Percentiles rank a stretch among this genome's conserved stretches.
Evolutionary conservation across 495 filamentous ascomycete genomes (phyloP).

Genomic region (Haplographium delicatum): DNA sequence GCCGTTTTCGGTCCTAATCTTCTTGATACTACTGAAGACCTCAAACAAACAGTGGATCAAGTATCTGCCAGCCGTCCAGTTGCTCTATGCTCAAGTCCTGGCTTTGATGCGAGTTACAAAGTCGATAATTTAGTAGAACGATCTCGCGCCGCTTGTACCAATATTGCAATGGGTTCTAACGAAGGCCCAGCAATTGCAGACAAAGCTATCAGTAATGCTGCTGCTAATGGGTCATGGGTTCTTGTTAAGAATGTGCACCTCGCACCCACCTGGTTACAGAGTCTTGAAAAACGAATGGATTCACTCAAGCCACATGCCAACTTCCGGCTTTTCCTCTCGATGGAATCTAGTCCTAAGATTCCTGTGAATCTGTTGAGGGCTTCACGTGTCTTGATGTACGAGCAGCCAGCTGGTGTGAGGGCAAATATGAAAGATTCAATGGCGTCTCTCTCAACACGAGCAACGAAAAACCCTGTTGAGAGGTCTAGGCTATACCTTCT

Average conservation of each 20-base stretch:
- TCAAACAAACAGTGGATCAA: slow-evolving; percentile 78
- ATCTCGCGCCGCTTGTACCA: slow-evolving; percentile 74
- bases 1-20: slow-evolving; percentile 82
- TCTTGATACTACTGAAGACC: slow-evolving; percentile 74
- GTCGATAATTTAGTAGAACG: slow-evolving; percentile 90
- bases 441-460: slow-evolving; percentile 70
- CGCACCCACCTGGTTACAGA: slow-evolving; percentile 91
- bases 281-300: slow-evolving; percentile 92
- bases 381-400: slow-evolving; percentile 93
- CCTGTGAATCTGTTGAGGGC: slow-evolving; percentile 93
- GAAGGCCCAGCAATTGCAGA: slow-evolving; percentile 89
- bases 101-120: slow-evolving; percentile 98
- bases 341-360: slow-evolving; percentile 96
- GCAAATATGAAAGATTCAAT: slow-evolving; percentile 99
- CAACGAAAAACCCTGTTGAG: slow-evolving; percentile 80
- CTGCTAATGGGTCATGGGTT: slow-evolving; percentile 91
- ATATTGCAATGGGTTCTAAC: slow-evolving; percentile 98
- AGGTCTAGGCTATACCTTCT: slow-evolving; percentile 86
- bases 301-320: slow-evolving; percentile 90
- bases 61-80: slow-evolving; percentile 82
- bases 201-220: slow-evolving; percentile 90
- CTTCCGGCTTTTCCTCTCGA: slow-evolving; percentile 94
- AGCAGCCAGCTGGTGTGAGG: slow-evolving; percentile 92
- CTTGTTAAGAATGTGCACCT: slow-evolving; percentile 99
- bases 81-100: slow-evolving; percentile 85